Base-by-base conservation (phyloP, 225 moss, liverwort and hornwort species). In the Asterella californica region DNA sequence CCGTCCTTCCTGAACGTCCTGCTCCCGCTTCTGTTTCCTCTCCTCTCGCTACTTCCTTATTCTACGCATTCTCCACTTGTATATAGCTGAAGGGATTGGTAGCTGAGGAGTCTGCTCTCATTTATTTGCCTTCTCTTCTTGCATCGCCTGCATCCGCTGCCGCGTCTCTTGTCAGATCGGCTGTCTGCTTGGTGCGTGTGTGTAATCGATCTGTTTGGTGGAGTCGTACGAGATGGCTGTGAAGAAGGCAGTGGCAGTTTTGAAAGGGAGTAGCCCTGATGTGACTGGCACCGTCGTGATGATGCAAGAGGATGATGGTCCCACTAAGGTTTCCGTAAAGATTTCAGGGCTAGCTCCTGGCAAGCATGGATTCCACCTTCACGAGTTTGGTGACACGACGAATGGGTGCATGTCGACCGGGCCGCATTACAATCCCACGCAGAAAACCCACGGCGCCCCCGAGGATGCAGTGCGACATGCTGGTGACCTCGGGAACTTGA, bases 291-390 rank as follows among this genome's bases (percentile, higher is more conserved):
- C 90, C 12, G 90, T 93, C 1, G 88, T 82, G 57, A 88, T 93
- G 30, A 22, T 82, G 52, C 93, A 93, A 81, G 91, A 91, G 61
- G 93, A 91, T 36, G 81, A 84, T 70, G 93, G 93, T 85, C 89
- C 91, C 37, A 93, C 93, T 42, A 88, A 80, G 45, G 93, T 91
- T 55, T 81, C 54, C 33, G 90, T 93, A 80, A 93, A 93, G 87
- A 89, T 93, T 68, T 85, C 84, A 67, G 93, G 93, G 36, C 88
- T 93, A 50, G 2, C 75, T 72, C 91, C 93, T 59, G 93, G 93
- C 34, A 93, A 93, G 83, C 93, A 93, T 70, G 93, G 93, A 4
- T 93, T 93, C 79, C 93, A 93, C 83, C 88, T 93, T 89, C 93
- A 93, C 49, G 27, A 93, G 78, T 93, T 91, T 52, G 93, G 93